Evolutionary conservation across 192 early-diverging fungal species (phyloP).

Genomic region (Linderina pennispora): DNA sequence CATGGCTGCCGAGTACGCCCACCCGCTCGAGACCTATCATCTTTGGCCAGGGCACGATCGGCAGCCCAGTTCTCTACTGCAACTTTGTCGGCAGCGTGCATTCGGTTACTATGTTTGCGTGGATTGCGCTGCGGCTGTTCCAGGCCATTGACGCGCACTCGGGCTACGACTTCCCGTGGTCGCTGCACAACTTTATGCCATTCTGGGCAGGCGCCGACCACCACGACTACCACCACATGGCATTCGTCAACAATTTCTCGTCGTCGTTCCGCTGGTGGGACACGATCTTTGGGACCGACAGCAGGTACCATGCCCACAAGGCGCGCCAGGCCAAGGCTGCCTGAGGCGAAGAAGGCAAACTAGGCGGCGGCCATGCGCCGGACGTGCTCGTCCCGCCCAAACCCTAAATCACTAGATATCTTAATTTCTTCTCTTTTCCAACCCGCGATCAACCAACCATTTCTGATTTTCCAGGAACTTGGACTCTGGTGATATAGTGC

Average conservation of each 20-base stretch:
- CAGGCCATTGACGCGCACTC: conserved; percentile 88
- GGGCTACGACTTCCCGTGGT: conserved; percentile 96
- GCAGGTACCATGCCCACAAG: conserved; percentile 61
- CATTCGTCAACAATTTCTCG: conserved; percentile 74
- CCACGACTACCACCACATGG: conserved; percentile 91
- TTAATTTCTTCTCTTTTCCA: no score
- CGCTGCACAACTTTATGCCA: conserved; percentile 73
- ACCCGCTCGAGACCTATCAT: conserved; percentile 80
- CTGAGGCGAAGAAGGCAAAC: conserved; percentile 4
- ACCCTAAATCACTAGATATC: no score
- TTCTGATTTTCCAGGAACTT: no score
- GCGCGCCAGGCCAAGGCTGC: conserved; percentile 20
- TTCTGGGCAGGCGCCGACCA: conserved; percentile 91
- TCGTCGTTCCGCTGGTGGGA: conserved; percentile 91
- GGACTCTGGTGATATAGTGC: no score
- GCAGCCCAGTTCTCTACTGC: conserved; percentile 71
- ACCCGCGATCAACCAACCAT: no score
- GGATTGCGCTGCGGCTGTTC: conserved; percentile 76
- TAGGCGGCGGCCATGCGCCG: neutral
- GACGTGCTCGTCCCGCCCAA: no score
- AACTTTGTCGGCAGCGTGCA: conserved; percentile 63
- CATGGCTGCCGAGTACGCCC: conserved; percentile 83
- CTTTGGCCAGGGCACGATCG: conserved; percentile 80
- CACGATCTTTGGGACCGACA: conserved; percentile 78
- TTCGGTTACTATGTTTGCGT: conserved; percentile 74